Base-by-base conservation (phyloP, 768 basidiomycete genomes). In the Arthromyces matolae region DNA sequence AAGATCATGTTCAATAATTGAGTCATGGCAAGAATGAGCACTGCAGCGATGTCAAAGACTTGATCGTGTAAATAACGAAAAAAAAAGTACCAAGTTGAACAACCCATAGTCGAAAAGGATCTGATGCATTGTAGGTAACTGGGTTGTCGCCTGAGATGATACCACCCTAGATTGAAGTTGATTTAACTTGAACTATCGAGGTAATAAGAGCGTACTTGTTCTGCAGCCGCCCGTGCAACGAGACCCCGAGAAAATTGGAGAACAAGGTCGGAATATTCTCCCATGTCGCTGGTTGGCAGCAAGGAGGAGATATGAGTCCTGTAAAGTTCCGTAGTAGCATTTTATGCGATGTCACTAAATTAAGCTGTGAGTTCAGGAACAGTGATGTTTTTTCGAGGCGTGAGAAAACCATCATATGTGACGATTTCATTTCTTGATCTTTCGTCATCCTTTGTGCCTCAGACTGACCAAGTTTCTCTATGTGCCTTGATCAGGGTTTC, bases 91-190 rank as follows among this genome's bases (percentile, higher is more conserved):
- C 70, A 12, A 87, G 67, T 72, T 90, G 86, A 43, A 90, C 82
- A 45, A 83, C 74, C 86, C 86, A 90, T 69, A 90, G 65, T 37
- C 72, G 71, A 59, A 93, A 67, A 22, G 93, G 93, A 63, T 94
- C 84, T 4, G 59, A 55, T 0, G 70, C 8, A 52, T 84, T 81
- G 67, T 82, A 89, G 0, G 61, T 32, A 0, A 78, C 60, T 7
- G 93, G 93, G 59, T 93, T 84, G 37, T 73, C 69, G 12, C 90
- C 91, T 43, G 78, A 78, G 20, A 95, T 75, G n/a, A 94, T 69
- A 41, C 89, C 89, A 12, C 83, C 87, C 87, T 90, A 52, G 12
- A 42, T 47, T 31, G 12, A 41, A 39, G 27, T 29, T 24, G 18
- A 13, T 14, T 47, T 5, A 12, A 8, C 13, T 12, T 28, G 27